Percentiles rank a stretch among this genome's conserved stretches.
phyloP scores from a whole-genome alignment of 2,329 filamentous ascomycete genomes.

The Zasmidium citrigriseum region DNA sequence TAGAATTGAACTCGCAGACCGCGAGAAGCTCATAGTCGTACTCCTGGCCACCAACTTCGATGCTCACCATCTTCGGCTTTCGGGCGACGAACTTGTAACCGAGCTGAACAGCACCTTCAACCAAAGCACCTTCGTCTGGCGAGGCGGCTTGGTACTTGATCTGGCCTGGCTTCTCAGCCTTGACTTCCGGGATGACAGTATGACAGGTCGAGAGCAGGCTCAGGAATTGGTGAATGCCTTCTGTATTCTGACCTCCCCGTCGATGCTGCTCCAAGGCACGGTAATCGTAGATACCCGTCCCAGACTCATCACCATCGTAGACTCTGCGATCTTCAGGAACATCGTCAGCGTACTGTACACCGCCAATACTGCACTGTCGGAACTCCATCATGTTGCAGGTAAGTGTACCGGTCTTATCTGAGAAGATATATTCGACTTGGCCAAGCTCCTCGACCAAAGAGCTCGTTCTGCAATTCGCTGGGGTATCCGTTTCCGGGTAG shows the following conservation, averaged over 20 bases:
- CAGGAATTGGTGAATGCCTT: slow-evolving; percentile 80
- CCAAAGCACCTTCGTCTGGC: slow-evolving; percentile 93
- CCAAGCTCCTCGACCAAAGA: slow-evolving; percentile 95
- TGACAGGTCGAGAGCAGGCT: slow-evolving; percentile 87
- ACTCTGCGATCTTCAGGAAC: slow-evolving; percentile 87
- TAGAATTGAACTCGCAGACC: slow-evolving; percentile 99
- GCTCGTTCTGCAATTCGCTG: slow-evolving; percentile 92
- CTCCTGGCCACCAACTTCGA: slow-evolving; percentile 71
- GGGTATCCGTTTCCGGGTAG: slow-evolving; percentile 91
- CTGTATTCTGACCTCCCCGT: slow-evolving; percentile 50
- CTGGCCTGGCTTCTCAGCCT: slow-evolving; percentile 71
- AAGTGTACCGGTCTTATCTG: slow-evolving; percentile 93
- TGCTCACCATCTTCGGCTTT: slow-evolving; percentile 84
- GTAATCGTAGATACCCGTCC: slow-evolving; percentile 82
- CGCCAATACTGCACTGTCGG: slow-evolving; percentile 88
- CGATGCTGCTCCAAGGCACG: slow-evolving; percentile 72
- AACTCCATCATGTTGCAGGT: slow-evolving; percentile 99
- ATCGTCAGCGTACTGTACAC: slow-evolving; percentile 90
- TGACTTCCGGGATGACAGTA: slow-evolving; percentile 91
- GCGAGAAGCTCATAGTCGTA: slow-evolving; percentile 87
- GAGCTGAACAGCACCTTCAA: slow-evolving; percentile 81
- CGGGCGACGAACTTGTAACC: slow-evolving; percentile 90
- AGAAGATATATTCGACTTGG: slow-evolving; percentile 98
- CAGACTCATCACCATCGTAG: slow-evolving; percentile 69
- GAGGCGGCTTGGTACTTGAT: slow-evolving; percentile 99